These are phyloP conservation scores for Phytophthora tubulina DNA, from an alignment of 352 stramenopile genomes.

Conservation along the genomic window DNA sequence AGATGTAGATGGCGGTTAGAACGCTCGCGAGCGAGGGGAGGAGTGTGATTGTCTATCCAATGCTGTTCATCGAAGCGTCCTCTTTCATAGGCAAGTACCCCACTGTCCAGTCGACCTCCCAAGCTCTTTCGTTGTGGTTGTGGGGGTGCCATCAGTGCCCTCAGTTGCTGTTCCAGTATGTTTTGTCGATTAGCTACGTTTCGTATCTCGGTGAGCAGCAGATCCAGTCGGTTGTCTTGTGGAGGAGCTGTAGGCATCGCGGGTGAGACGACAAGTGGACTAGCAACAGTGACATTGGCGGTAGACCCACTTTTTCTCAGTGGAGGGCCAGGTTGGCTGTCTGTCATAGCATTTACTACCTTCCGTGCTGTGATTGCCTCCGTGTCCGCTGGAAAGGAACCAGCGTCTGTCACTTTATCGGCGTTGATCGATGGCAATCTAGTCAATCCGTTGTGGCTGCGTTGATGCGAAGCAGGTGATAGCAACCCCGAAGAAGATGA, in stretches of 20 bases:
- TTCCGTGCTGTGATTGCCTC: not conserved
- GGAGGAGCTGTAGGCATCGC: not conserved
- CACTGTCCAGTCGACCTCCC: slow-evolving; percentile 8
- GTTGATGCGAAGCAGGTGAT: slow-evolving; percentile 9
- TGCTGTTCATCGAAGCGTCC: slow-evolving; percentile 51
- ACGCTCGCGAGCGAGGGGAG: slow-evolving; percentile 37
- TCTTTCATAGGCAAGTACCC: slow-evolving; percentile 16
- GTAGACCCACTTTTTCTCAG: slow-evolving; percentile 18
- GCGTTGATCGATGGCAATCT: slow-evolving; percentile 15
- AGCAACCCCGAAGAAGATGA: not conserved
- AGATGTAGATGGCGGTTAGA: slow-evolving; percentile 20
- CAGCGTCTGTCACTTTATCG: not conserved
- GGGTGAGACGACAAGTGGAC: not conserved
- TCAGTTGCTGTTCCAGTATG: slow-evolving; percentile 38
- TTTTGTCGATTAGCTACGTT: slow-evolving; percentile 39
- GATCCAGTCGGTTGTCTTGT: slow-evolving; percentile 25
- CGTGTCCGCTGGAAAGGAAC: not conserved
- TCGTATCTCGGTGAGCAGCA: slow-evolving; percentile 40
- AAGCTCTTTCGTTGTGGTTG: not conserved
- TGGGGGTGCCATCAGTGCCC: slow-evolving; percentile 14
- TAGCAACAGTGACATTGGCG: slow-evolving; percentile 9
- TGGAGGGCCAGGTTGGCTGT: not conserved
- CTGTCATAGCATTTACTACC: slow-evolving; percentile 2
- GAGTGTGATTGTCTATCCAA: slow-evolving; percentile 25
- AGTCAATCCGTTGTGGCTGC: not conserved